These are phyloP conservation scores for Leishmania aethiopica DNA, from an alignment of 208 protist species.

Conservation along the genomic window DNA sequence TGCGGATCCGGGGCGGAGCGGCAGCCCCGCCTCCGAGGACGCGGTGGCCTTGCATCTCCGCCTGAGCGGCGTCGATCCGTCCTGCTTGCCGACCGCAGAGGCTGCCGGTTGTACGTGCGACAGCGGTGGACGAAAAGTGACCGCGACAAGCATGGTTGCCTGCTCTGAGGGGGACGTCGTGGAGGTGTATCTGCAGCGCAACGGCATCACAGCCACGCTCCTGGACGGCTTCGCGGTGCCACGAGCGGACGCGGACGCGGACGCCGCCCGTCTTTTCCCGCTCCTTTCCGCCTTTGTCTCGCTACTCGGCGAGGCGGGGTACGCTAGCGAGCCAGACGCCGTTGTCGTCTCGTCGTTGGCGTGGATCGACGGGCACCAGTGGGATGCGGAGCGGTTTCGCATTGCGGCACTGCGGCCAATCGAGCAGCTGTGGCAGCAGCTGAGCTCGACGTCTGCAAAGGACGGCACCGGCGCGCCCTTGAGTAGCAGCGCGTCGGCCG, in stretches of 20 bases:
- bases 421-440: conserved; percentile 29
- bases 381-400: conserved; percentile 24
- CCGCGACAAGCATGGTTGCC: neutral
- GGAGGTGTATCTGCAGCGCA: conserved; percentile 36
- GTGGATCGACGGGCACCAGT: conserved; percentile 27
- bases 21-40: neutral
- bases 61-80: conserved; percentile 22
- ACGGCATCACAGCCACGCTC: conserved; percentile 28
- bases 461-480: neutral
- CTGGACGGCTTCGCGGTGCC: conserved; percentile 27
- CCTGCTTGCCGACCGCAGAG: neutral
- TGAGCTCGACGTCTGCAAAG: neutral
- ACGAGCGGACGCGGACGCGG: conserved; percentile 19
- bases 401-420: conserved; percentile 20
- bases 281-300: conserved; percentile 16
- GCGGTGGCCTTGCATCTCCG: conserved; percentile 26
- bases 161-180: conserved; percentile 21
- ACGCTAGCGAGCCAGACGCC: conserved; percentile 1
- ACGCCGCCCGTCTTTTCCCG: conserved; percentile 22
- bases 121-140: neutral
- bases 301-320: conserved; percentile 17
- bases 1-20: neutral
- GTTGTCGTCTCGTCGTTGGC: conserved; percentile 16
- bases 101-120: neutral
- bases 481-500: conserved; percentile 8